Conservation (phyloP, 1,139 yeast species). For the Magnusiomyces fungicola region DNA sequence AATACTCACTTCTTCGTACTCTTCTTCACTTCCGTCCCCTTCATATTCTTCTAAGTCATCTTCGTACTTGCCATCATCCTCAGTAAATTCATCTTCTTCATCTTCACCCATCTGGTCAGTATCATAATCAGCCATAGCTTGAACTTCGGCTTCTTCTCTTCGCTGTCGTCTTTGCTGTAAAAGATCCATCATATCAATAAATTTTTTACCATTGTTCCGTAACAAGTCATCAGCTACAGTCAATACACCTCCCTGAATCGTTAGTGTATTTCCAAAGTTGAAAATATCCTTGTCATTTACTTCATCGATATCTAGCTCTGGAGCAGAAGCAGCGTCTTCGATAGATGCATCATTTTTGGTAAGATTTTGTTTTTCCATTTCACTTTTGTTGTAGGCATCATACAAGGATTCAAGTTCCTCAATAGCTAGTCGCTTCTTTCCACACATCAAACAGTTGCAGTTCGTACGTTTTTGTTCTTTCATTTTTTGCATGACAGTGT, state of each 20-base stretch:
- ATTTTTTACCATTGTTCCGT: slow-evolving; percentile 65
- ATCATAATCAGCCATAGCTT: slow-evolving; percentile 30
- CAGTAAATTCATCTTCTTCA: slow-evolving; percentile 28
- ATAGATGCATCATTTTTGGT: slow-evolving; percentile 3
- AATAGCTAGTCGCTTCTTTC: slow-evolving; percentile 62
- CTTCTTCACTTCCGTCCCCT: slow-evolving; percentile 20
- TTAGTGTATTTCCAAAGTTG: slow-evolving; percentile 32
- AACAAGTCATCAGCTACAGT: slow-evolving; percentile 72
- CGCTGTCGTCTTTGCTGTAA: slow-evolving; percentile 53
- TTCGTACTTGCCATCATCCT: slow-evolving; percentile 20
- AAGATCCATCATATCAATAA: slow-evolving; percentile 71
- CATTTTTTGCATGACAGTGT: slow-evolving; percentile 59
- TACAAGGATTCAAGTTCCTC: slow-evolving; percentile 73
- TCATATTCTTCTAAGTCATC: slow-evolving; percentile 21
- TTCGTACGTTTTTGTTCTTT: slow-evolving; percentile 47
- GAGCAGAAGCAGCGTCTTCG: slow-evolving; percentile 7
- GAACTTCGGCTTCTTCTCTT: slow-evolving; percentile 39
- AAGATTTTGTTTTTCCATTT: background rate
- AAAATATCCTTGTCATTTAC: slow-evolving; percentile 23
- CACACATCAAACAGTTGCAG: slow-evolving; percentile 78
- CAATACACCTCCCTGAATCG: slow-evolving; percentile 40
- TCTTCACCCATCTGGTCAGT: slow-evolving; percentile 36
- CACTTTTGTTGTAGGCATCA: slow-evolving; percentile 40
- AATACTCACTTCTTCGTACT: slow-evolving; percentile 18
- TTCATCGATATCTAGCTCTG: background rate